Evolutionary conservation across 352 stramenopile genomes (phyloP).

Genomic region (Globisporangium nodosum): DNA sequence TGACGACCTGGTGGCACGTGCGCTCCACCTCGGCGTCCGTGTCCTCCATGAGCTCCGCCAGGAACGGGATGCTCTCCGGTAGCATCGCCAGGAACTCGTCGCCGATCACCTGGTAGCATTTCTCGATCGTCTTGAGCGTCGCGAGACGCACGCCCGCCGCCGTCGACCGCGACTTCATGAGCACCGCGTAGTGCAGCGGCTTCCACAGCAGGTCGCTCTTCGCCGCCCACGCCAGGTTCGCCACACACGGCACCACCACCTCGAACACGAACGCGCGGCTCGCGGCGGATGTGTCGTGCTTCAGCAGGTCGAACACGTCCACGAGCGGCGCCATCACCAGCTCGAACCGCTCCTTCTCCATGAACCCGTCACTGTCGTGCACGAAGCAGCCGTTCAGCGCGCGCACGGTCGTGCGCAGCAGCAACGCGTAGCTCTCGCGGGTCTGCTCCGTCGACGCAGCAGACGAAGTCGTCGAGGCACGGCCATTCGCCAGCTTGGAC

Average conservation of each 20-base stretch:
- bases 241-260: constrained; percentile 59
- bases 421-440: constrained; percentile 31
- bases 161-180: constrained; percentile 85
- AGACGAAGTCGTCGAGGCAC: neutral
- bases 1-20: constrained; percentile 85
- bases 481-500: constrained; percentile 34
- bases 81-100: constrained; percentile 88
- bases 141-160: constrained; percentile 57
- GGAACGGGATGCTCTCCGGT: constrained; percentile 86
- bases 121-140: constrained; percentile 73
- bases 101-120: constrained; percentile 83
- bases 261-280: constrained; percentile 59
- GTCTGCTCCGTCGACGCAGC: constrained; percentile 14
- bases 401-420: constrained; percentile 53
- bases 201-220: constrained; percentile 89
- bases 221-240: constrained; percentile 77
- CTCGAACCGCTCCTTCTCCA: constrained; percentile 86
- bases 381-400: constrained; percentile 82
- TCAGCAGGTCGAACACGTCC: constrained; percentile 69
- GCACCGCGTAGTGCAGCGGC: constrained; percentile 80
- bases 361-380: constrained; percentile 83
- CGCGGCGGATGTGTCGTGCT: constrained; percentile 24
- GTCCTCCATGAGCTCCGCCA: constrained; percentile 87
- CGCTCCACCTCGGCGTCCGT: constrained; percentile 78
- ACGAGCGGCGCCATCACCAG: constrained; percentile 65